Evolutionary conservation across 768 basidiomycete species (phyloP).

Genomic region (Serendipita indica): DNA sequence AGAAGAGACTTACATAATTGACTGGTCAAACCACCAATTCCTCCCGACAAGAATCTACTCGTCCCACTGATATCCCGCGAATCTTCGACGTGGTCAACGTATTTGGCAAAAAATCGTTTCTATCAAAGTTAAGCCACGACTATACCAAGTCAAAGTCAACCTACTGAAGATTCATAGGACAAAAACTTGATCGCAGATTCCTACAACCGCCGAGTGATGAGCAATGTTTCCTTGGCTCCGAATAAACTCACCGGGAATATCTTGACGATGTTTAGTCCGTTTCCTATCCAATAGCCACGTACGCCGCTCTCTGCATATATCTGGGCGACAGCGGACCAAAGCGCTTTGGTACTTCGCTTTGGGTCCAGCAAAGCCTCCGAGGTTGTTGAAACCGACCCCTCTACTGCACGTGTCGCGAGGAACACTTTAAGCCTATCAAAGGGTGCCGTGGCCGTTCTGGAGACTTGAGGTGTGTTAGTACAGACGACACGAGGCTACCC

Average conservation of each 20-base stretch:
- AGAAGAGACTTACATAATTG: constrained; percentile 53
- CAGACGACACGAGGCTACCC: constrained; percentile 8
- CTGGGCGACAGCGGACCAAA: constrained; percentile 55
- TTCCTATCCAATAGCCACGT: constrained; percentile 95
- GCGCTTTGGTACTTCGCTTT: constrained; percentile 43
- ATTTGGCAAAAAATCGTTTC: constrained; percentile 89
- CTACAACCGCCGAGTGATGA: constrained; percentile 13
- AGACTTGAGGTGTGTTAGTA: no score
- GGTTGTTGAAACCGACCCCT: constrained; percentile 40
- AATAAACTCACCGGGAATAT: constrained; percentile 51
- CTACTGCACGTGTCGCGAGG: constrained; percentile 76
- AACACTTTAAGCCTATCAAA: constrained; percentile 96
- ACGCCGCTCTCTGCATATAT: constrained; percentile 86
- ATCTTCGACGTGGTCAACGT: constrained; percentile 86
- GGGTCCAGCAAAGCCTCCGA: constrained; percentile 25
- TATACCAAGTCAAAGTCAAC: constrained; percentile 18
- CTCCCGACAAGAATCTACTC: constrained; percentile 89
- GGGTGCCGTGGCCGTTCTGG: constrained; percentile 90
- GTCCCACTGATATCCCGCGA: constrained; percentile 74
- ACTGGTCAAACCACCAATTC: constrained; percentile 86
- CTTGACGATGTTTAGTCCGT: constrained; percentile 78
- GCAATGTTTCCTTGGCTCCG: not conserved
- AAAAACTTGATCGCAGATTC: constrained; percentile 99
- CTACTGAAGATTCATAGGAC: constrained; percentile 80
- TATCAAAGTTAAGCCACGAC: constrained; percentile 22